These are phyloP conservation scores for Fraxinus platypoda DNA, from an alignment of 305 asterid species.

Conservation along the genomic window DNA sequence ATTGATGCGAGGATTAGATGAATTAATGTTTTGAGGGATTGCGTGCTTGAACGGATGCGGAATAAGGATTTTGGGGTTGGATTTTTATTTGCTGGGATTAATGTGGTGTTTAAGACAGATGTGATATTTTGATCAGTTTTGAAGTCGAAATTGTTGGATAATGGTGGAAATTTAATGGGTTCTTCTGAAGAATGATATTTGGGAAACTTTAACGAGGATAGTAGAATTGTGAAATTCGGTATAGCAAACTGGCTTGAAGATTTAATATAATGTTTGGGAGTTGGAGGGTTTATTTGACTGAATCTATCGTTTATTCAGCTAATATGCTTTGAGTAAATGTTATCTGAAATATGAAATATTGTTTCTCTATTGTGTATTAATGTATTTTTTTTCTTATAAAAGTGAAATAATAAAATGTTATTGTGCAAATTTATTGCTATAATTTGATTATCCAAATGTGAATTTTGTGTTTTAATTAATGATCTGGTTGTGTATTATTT, in stretches of 20 bases:
- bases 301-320: neutral
- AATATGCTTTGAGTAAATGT: neutral
- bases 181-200: neutral
- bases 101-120: conserved; percentile 1
- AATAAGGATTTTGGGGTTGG: conserved; percentile 12
- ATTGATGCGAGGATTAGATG: neutral
- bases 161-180: conserved; percentile 8
- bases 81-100: neutral
- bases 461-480: neutral
- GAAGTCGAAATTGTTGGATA: neutral
- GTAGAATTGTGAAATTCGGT: neutral
- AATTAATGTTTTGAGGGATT: neutral
- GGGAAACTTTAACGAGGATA: neutral
- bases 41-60: neutral
- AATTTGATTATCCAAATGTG: neutral
- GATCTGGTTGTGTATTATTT: neutral
- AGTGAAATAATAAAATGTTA: neutral
- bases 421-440: neutral
- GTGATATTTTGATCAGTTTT: neutral
- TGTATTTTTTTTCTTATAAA: neutral
- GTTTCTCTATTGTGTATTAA: neutral
- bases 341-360: neutral
- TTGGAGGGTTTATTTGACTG: neutral
- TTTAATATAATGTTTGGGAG: neutral
- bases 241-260: neutral